Base-by-base conservation (phyloP, 179 eudicot species). In the Carnegiea gigantea region DNA sequence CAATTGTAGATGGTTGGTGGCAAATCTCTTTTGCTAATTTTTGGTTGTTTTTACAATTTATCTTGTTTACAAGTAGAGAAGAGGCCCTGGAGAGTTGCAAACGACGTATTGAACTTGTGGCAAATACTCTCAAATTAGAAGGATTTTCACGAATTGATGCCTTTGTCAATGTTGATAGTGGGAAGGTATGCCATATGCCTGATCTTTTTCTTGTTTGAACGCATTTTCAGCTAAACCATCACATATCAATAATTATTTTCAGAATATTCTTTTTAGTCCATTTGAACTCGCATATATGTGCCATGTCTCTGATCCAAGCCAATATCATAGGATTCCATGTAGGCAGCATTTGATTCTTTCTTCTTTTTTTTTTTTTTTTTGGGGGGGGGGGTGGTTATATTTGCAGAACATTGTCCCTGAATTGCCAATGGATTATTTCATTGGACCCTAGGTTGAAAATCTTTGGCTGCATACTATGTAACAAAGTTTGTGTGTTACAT, bases 121-220 rank as follows among this genome's bases (percentile, higher is more conserved):
- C 98, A 81, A 93, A 92, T 84, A 83, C 93, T 65, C 92, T 95
- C 72, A 85, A 90, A 78, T 83, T 95, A 51, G 96, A 93, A 91
- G 98, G 98, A 74, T 92, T 95, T 86, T 92, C 98, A 20, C 89
- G 98, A 78, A 92, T 95, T n/a, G 98, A 95, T 84, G 97, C 98
- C 54, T 95, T 95, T 84, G 88, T 92, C 74, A 88, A 93, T 73
- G 96, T 86, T 67, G 98, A 95, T 86, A 95, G 75, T 67, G 98
- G 98, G 26, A 93, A 95, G 92, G 98, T 95, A 88, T 83, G 83
- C 9, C n/a, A 20, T 57, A 57, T 20, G 8, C 23, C 13, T 48
- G 12, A 70, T 40, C 53, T 59, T 36, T 73, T 44, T 24, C 21
- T 14, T 75, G 60, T 48, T 74, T 48, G 36, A 74, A 20, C 36